Conservation (phyloP, 1,139 yeast genomes). For the Saccharomyces uvarum region DNA sequence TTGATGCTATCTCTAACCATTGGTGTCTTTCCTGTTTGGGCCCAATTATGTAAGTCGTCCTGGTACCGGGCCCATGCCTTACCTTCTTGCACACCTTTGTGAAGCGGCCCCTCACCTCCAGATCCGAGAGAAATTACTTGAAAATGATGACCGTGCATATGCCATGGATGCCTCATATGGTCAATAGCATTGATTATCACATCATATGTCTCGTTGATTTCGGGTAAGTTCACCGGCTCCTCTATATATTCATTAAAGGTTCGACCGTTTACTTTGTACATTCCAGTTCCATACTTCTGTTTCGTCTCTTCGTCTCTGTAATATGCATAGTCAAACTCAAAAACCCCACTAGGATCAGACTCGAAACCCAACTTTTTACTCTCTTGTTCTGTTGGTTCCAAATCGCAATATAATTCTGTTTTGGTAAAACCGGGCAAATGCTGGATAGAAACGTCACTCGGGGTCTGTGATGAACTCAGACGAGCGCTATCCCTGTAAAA, state of each 20-base stretch:
- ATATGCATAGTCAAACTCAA: constrained; percentile 20
- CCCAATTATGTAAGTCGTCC: constrained; percentile 21
- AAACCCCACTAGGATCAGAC: constrained; percentile 6
- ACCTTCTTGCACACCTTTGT: constrained; percentile 34
- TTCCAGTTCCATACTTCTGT: constrained; percentile 16
- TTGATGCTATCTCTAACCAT: constrained; percentile 58
- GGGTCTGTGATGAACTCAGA: neutral
- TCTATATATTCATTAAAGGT: constrained; percentile 20
- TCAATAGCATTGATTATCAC: constrained; percentile 66
- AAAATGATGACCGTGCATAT: constrained; percentile 79
- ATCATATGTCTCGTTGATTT: constrained; percentile 48
- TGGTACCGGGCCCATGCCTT: constrained; percentile 18
- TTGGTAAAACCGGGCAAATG: constrained; percentile 19
- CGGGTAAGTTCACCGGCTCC: constrained; percentile 35
- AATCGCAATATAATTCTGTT: constrained; percentile 17
- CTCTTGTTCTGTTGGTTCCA: constrained; percentile 12
- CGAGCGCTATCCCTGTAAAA: constrained; percentile 6
- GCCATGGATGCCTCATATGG: constrained; percentile 91
- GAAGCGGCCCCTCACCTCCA: constrained; percentile 38
- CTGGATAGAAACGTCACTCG: constrained; percentile 7
- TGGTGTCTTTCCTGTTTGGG: constrained; percentile 34
- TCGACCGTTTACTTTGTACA: constrained; percentile 22
- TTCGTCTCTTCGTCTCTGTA: constrained; percentile 7
- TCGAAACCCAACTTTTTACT: neutral
- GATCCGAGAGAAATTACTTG: constrained; percentile 58